Evolutionary conservation across 225 moss, liverwort and hornwort genomes (phyloP), one percentile per base, ranked within the genome.

Genomic region (Pseudisothecium myosuroides): DNA sequence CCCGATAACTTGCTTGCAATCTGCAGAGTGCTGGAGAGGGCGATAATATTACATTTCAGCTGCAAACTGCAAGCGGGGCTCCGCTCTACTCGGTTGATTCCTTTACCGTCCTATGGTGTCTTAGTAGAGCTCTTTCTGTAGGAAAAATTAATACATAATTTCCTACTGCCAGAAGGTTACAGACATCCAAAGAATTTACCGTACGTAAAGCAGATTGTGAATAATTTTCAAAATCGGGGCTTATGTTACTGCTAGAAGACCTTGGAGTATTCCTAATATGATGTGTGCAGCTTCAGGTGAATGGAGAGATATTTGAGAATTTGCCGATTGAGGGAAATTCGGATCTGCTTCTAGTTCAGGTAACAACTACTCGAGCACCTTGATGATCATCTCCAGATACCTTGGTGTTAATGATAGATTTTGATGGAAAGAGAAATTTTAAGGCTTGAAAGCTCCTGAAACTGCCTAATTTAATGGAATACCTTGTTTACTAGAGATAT

Each of bases 311-410:
- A 68, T 94, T 94, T 77, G 93, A 94, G 65, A 93, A 93, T 90
- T 87, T 94, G 77, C 94, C 94, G 1, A 86, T 93, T 72, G 93
- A 94, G 88, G 94, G 94, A 58, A 94, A 94, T 54, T 92, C 94
- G 27, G 94, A 94, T 89, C 67, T 94, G 63, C 91, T 94, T 47
- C 88, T 94, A 39, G 90, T 94, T 89, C 94, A 94, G 93, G 94
- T 93, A 76, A 83, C 18, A 74, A 67, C 56, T 59, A 66, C 34
- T 27, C 63, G 43, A 59, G 56, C 50, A 87, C 67, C 22, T 72
- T 78, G 63, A 66, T 43, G 41, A 82, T 64, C 83, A 58, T 83
- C 22, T 83, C 67, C 58, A 87, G 34, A 62, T 81, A 31, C n/a
- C 64, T 81, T 16, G 61, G 68, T 86, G 56, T 39, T 47, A 37